phyloP scores from a whole-genome alignment of 352 stramenopile genomes.

The Phytophthora idaei region DNA sequence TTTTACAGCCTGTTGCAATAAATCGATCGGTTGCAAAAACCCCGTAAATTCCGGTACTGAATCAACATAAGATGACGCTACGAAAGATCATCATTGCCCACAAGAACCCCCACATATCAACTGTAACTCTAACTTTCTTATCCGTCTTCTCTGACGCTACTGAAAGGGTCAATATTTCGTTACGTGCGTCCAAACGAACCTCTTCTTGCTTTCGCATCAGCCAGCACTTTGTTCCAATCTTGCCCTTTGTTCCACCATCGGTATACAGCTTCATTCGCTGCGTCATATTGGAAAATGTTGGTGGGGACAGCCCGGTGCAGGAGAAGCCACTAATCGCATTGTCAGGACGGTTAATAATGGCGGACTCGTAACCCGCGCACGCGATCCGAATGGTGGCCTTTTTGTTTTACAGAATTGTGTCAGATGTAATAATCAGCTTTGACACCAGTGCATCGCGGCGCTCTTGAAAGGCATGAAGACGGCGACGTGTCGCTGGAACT shows the following conservation, averaged over 20 bases:
- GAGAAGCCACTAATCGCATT: background rate
- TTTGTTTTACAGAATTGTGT: background rate
- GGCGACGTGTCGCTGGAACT: background rate
- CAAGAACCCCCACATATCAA: background rate
- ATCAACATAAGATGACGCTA: background rate
- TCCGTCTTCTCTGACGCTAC: background rate
- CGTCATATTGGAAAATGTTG: background rate
- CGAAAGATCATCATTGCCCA: background rate
- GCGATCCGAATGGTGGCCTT: background rate
- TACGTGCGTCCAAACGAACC: background rate
- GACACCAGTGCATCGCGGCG: background rate
- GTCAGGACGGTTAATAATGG: background rate
- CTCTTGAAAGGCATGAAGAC: background rate
- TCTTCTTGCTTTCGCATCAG: background rate
- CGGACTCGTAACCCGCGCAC: background rate
- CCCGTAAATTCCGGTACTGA: no score
- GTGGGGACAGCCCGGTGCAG: background rate
- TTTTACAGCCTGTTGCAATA: no score
- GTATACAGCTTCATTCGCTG: background rate
- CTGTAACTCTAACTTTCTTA: background rate
- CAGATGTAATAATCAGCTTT: background rate
- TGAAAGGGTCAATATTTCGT: background rate
- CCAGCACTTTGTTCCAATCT: background rate
- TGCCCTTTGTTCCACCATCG: background rate
- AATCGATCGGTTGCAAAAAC: no score